Percentiles rank a stretch among this genome's conserved stretches.
These are phyloP conservation scores for Yamadazyma dushanensis DNA, from an alignment of 1,139 yeast genomes.

Conservation along the genomic window DNA sequence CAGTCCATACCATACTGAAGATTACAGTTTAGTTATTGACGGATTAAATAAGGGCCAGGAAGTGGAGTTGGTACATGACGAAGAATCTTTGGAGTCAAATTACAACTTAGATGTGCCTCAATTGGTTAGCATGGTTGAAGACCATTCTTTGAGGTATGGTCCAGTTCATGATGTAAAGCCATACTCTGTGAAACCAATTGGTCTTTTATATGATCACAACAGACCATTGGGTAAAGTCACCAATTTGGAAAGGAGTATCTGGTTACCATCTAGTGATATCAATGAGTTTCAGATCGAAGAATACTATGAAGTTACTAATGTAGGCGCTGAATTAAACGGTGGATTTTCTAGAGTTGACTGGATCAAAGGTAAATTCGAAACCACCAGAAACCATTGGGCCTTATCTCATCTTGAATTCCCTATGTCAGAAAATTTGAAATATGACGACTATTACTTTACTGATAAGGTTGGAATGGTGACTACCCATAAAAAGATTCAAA, in stretches of 20 bases:
- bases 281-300: slow-evolving; percentile 65
- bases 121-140: slow-evolving; percentile 34
- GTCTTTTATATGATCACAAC: slow-evolving; percentile 64
- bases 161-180: slow-evolving; percentile 50
- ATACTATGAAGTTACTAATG: slow-evolving; percentile 76
- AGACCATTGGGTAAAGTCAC: slow-evolving; percentile 64
- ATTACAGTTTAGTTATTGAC: slow-evolving; percentile 48
- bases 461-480: slow-evolving; percentile 96
- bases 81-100: slow-evolving; percentile 10
- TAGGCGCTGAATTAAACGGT: slow-evolving; percentile 63
- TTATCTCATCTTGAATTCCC: slow-evolving; percentile 59
- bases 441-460: slow-evolving; percentile 69
- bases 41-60: slow-evolving; percentile 54
- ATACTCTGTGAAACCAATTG: slow-evolving; percentile 47
- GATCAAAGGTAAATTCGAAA: slow-evolving; percentile 54
- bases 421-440: slow-evolving; percentile 36
- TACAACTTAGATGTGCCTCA: slow-evolving; percentile 24
- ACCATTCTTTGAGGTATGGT: slow-evolving; percentile 53
- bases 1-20: slow-evolving; percentile 61
- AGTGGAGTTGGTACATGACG: slow-evolving; percentile 29
- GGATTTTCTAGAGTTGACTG: slow-evolving; percentile 83
- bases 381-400: slow-evolving; percentile 45
- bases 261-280: slow-evolving; percentile 55
- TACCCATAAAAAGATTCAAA: slow-evolving; percentile 57
- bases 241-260: slow-evolving; percentile 67